Conservation (phyloP, 768 basidiomycete genomes). For the Candolleomyces efflorescens region DNA sequence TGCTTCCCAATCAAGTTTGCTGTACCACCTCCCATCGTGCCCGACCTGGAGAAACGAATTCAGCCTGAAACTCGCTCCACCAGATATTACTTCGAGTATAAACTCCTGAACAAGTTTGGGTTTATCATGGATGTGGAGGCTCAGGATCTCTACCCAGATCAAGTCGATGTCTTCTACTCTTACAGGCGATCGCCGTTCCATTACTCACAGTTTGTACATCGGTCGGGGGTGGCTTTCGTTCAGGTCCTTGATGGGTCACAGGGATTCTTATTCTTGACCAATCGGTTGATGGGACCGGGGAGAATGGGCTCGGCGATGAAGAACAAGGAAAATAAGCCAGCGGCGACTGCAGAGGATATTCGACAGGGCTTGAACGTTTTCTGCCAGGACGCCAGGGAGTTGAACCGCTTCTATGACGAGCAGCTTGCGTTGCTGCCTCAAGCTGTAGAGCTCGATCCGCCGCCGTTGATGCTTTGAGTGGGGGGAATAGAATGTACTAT, state of each 20-base stretch:
- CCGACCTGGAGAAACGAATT: conserved; percentile 62
- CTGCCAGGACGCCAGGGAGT: conserved; percentile 51
- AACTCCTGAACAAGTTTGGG: conserved; percentile 68
- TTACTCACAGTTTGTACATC: conserved; percentile 91
- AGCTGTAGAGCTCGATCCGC: conserved; percentile 45
- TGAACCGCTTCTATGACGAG: conserved; percentile 72
- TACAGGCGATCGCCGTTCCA: conserved; percentile 77
- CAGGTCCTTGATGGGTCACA: conserved; percentile 77
- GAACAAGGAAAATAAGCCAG: conserved; percentile 51
- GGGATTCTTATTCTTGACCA: conserved; percentile 88
- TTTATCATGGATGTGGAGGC: conserved; percentile 88
- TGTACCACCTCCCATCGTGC: conserved; percentile 66
- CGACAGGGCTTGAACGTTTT: conserved; percentile 57
- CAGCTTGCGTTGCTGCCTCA: conserved; percentile 51
- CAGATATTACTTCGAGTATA: conserved; percentile 83
- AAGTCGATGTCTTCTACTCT: conserved; percentile 83
- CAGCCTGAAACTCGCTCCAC: conserved; percentile 56
- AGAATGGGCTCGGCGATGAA: conserved; percentile 53
- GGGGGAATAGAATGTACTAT: not conserved
- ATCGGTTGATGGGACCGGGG: conserved; percentile 74
- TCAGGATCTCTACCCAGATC: conserved; percentile 67
- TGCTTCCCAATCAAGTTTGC: conserved; percentile 82
- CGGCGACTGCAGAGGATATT: conserved; percentile 58
- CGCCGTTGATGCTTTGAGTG: conserved; percentile 42
- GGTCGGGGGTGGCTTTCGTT: conserved; percentile 84